phyloP scores from a whole-genome alignment of 1,284 basidiomycete species.

The Meira miltonrushii region DNA sequence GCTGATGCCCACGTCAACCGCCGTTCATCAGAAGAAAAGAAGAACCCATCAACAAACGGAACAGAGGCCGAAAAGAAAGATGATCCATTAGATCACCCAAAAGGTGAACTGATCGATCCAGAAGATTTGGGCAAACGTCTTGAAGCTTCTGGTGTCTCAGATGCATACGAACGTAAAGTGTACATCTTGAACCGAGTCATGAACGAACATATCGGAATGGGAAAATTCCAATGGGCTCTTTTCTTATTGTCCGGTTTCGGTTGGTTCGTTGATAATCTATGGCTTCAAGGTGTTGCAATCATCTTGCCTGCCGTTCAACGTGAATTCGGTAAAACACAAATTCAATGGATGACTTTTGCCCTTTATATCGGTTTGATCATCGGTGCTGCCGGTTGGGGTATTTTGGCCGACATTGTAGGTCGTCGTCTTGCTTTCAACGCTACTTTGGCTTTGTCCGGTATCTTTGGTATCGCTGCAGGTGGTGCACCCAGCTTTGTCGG shows the following conservation, averaged over 20 bases:
- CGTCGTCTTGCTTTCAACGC: constrained; percentile 49
- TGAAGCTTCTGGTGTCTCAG: constrained; percentile 31
- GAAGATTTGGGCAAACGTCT: not conserved
- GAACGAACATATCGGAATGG: constrained; percentile 44
- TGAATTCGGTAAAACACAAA: constrained; percentile 37
- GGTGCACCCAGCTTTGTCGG: constrained; percentile 43
- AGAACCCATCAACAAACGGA: too few relatives aligned
- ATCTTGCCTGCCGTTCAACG: constrained; percentile 41
- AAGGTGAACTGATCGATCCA: not conserved
- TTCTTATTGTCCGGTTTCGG: constrained; percentile 22
- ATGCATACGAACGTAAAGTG: constrained; percentile 46
- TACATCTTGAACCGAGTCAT: constrained; percentile 50
- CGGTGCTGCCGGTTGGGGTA: constrained; percentile 49
- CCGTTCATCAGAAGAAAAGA: too few relatives aligned
- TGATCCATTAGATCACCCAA: too few relatives aligned
- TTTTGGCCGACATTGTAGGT: constrained; percentile 48
- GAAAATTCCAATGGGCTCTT: constrained; percentile 22
- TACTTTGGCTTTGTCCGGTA: constrained; percentile 46
- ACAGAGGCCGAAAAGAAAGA: too few relatives aligned
- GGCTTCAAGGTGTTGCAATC: constrained; percentile 46
- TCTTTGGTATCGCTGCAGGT: constrained; percentile 48
- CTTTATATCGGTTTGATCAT: constrained; percentile 45
- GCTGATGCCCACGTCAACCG: too few relatives aligned
- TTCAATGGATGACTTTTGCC: constrained; percentile 43
- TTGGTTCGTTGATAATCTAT: constrained; percentile 44